A percentile compares a stretch with the other conserved stretches of the same genome.
Conservation (phyloP, 2,329 filamentous ascomycete genomes). For the Colletotrichum trifolii region DNA sequence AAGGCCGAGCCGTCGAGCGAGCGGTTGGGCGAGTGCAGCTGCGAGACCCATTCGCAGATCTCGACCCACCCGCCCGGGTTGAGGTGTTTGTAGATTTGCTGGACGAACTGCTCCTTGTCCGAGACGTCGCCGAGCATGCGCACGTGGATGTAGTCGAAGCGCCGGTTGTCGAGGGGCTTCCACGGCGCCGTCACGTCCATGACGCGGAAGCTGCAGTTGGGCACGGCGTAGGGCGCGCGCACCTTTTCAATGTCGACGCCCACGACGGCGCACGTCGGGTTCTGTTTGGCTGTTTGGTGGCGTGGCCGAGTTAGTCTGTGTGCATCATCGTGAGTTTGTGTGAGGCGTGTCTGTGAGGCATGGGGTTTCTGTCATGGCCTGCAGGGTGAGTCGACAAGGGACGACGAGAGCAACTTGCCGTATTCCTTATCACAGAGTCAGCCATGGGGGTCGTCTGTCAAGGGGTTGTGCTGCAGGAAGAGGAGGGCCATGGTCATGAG, state of each 20-base stretch:
- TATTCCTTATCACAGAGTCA: slow-evolving; percentile 38
- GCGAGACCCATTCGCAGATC: slow-evolving; percentile 48
- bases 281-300: slow-evolving; percentile 37
- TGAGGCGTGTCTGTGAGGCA: background rate
- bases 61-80: slow-evolving; percentile 40
- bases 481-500: background rate
- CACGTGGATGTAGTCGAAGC: slow-evolving; percentile 47
- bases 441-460: slow-evolving; percentile 13
- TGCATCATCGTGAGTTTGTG: slow-evolving; percentile 10
- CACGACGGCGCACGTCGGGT: slow-evolving; percentile 42
- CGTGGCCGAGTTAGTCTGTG: background rate
- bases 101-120: slow-evolving; percentile 42
- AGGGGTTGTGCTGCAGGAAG: no score
- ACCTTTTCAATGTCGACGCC: slow-evolving; percentile 47
- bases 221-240: slow-evolving; percentile 39
- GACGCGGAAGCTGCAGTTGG: slow-evolving; percentile 44
- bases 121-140: slow-evolving; percentile 46
- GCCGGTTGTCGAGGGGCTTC: slow-evolving; percentile 37
- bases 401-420: slow-evolving; percentile 33
- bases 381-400: background rate
- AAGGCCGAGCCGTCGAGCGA: slow-evolving; percentile 46
- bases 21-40: slow-evolving; percentile 46
- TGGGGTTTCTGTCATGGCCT: background rate
- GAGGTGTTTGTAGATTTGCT: slow-evolving; percentile 46
- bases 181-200: slow-evolving; percentile 44